phyloP scores from a whole-genome alignment of 257 asterid species.

The Echium plantagineum region DNA sequence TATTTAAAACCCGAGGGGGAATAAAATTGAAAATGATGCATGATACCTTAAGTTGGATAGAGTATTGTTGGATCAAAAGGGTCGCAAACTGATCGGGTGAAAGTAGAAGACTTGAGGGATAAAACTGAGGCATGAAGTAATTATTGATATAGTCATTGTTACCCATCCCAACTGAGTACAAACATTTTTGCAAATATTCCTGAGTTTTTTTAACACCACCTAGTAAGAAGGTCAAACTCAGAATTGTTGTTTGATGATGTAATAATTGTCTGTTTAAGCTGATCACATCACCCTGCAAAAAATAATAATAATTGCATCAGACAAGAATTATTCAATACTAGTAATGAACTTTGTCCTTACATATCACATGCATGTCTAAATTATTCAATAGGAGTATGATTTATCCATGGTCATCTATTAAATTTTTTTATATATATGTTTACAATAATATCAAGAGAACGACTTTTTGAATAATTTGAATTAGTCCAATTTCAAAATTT shows the following conservation, averaged over 20 bases:
- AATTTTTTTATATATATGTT: no score
- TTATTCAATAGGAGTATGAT: no score
- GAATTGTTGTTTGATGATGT: constrained; percentile 8
- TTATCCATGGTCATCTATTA: no score
- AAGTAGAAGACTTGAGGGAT: constrained; percentile 22
- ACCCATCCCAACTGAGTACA: constrained; percentile 36
- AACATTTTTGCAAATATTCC: constrained; percentile 35
- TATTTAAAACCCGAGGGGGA: no score
- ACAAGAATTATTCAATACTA: no score
- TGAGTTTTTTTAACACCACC: constrained; percentile 23
- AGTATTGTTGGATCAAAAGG: constrained; percentile 9
- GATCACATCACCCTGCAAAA: constrained; percentile 16
- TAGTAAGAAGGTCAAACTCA: constrained; percentile 9
- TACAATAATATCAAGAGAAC: no score
- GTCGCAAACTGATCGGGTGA: constrained; percentile 5
- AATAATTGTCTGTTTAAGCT: constrained; percentile 15
- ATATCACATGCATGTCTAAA: no score
- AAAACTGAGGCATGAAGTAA: constrained; percentile 40
- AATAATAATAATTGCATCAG: no score
- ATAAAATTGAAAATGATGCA: no score
- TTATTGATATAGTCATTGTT: constrained; percentile 65
- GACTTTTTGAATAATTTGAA: no score
- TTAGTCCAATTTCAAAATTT: no score
- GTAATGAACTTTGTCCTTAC: no score
- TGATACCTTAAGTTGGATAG: constrained; percentile 13